Conservation (phyloP, 2,329 filamentous ascomycete species). For the Lasiodiplodia sp. region DNA sequence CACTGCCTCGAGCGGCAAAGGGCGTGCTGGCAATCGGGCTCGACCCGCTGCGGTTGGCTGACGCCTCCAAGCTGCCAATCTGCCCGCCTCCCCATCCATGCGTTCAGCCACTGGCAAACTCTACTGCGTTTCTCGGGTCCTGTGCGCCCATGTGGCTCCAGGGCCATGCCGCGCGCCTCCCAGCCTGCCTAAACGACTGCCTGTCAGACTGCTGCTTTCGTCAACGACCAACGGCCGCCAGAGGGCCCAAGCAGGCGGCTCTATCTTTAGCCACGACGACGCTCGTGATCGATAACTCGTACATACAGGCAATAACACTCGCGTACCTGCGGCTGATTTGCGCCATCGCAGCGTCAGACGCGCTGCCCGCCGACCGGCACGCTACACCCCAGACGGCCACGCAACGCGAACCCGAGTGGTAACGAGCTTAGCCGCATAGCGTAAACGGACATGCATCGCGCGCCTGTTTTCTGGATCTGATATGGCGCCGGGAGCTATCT, state of each 20-base stretch:
- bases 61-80: constrained; percentile 29
- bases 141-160: constrained; percentile 22
- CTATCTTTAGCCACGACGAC: constrained; percentile 19
- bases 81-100: constrained; percentile 30
- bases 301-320: constrained; percentile 24
- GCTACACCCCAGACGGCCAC: constrained; percentile 8
- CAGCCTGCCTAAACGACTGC: constrained; percentile 19
- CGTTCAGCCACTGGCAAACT: constrained; percentile 30
- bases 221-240: constrained; percentile 23
- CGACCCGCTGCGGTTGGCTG: constrained; percentile 30
- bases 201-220: constrained; percentile 23
- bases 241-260: constrained; percentile 5
- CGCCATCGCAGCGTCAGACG: constrained; percentile 21
- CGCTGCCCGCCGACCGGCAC: background rate
- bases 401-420: constrained; percentile 17
- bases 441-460: constrained; percentile 17
- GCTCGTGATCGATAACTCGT: constrained; percentile 27
- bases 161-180: constrained; percentile 24
- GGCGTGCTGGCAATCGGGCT: constrained; percentile 27
- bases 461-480: background rate
- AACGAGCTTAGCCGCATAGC: constrained; percentile 15
- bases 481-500: constrained; percentile 17
- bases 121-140: constrained; percentile 27
- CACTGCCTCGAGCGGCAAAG: constrained; percentile 29
- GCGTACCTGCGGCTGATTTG: constrained; percentile 28